Evolutionary conservation across 2,329 filamentous ascomycete species (phyloP).

Genomic region (Myriosclerotinia scirpicola): DNA sequence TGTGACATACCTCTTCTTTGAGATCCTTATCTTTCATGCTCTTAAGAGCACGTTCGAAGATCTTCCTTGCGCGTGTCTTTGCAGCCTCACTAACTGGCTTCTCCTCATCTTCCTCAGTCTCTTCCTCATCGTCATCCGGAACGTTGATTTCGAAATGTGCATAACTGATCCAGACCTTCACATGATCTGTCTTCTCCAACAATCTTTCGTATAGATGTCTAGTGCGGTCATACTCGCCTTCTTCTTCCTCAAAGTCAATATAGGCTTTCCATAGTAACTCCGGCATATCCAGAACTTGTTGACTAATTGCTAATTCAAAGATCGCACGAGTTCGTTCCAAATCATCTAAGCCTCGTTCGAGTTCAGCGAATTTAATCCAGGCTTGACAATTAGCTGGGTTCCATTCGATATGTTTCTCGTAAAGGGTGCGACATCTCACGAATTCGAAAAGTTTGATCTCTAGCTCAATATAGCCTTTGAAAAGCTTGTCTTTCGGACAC

Average conservation of each 20-base stretch:
- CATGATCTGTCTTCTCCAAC: constrained; percentile 91
- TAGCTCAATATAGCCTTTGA: constrained; percentile 88
- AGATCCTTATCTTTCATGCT: constrained; percentile 86
- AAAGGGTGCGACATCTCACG: constrained; percentile 82
- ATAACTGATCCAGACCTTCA: constrained; percentile 99
- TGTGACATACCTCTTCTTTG: constrained; percentile 70
- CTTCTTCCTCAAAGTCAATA: constrained; percentile 97
- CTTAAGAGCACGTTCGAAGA: constrained; percentile 85
- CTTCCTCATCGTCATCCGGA: constrained; percentile 69
- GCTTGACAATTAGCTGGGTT: constrained; percentile 87
- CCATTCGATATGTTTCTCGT: constrained; percentile 92
- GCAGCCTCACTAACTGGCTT: constrained; percentile 76
- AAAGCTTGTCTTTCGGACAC: constrained; percentile 94
- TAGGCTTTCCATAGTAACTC: constrained; percentile 97
- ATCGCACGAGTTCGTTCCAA: constrained; percentile 84
- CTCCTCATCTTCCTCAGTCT: constrained; percentile 54
- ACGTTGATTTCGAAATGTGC: constrained; percentile 98
- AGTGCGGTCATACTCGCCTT: constrained; percentile 84
- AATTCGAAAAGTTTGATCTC: constrained; percentile 96
- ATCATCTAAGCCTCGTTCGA: constrained; percentile 90
- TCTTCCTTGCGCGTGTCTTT: constrained; percentile 74
- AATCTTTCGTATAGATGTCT: constrained; percentile 85
- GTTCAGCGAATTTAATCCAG: constrained; percentile 94
- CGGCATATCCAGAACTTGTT: constrained; percentile 89
- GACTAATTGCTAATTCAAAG: constrained; percentile 84